Evolutionary conservation across 2,329 filamentous ascomycete species (phyloP).

Genomic region (Aaosphaeria pasadenensis): DNA sequence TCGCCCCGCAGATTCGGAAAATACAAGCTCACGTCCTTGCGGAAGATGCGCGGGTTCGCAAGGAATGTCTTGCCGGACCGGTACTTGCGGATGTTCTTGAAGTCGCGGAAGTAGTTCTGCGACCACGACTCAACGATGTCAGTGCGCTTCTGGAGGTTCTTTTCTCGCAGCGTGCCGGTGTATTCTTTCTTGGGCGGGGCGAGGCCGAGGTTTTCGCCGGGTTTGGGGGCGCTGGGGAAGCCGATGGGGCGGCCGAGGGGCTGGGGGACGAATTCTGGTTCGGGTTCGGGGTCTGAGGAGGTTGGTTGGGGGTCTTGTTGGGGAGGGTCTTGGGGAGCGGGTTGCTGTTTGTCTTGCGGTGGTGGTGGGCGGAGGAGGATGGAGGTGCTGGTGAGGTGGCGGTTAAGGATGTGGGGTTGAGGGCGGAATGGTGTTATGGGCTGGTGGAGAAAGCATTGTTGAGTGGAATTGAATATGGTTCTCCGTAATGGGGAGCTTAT

Average conservation of each 20-base stretch:
- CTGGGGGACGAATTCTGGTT: slow-evolving; percentile 45
- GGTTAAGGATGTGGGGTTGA: slow-evolving; percentile 8
- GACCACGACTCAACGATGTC: slow-evolving; percentile 73
- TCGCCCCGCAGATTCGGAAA: slow-evolving; percentile 88
- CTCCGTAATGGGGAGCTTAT: slow-evolving; percentile 17
- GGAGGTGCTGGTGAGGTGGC: slow-evolving; percentile 23
- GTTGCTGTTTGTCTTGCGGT: slow-evolving; percentile 6
- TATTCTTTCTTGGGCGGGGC: slow-evolving; percentile 49
- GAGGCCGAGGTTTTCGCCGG: slow-evolving; percentile 79
- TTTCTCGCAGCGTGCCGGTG: slow-evolving; percentile 28
- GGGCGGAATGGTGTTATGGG: slow-evolving; percentile 6
- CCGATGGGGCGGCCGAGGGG: slow-evolving; percentile 74
- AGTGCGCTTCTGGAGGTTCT: slow-evolving; percentile 70
- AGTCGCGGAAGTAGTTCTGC: slow-evolving; percentile 94
- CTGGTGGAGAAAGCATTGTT: slow-evolving; percentile 16
- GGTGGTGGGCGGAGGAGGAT: slow-evolving; percentile 13
- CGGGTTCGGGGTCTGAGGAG: slow-evolving; percentile 12
- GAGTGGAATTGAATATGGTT: slow-evolving; percentile 9
- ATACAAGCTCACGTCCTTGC: slow-evolving; percentile 75
- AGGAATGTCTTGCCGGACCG: slow-evolving; percentile 88
- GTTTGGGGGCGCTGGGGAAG: slow-evolving; percentile 66
- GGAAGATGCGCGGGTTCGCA: slow-evolving; percentile 80
- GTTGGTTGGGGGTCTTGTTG: slow-evolving; percentile 2
- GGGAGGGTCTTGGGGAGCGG: slow-evolving; percentile 8
- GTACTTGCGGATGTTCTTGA: slow-evolving; percentile 74